These are phyloP conservation scores for Nemania sp. DNA, from an alignment of 2,329 filamentous ascomycete species.

Conservation along the genomic window DNA sequence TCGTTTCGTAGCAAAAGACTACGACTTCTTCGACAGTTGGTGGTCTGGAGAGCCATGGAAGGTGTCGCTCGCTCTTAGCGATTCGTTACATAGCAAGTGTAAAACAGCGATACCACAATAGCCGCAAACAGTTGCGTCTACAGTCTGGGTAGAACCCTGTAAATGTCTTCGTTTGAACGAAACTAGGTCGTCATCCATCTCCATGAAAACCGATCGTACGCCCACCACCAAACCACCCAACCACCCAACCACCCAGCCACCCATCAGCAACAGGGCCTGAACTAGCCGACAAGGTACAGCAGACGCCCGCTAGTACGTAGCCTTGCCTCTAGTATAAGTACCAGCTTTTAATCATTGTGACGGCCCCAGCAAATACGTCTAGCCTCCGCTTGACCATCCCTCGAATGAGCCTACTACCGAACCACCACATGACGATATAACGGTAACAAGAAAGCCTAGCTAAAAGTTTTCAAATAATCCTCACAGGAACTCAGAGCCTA, in stretches of 20 bases:
- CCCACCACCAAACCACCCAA: background rate
- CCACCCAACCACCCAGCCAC: background rate
- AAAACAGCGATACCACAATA: slow-evolving; percentile 1
- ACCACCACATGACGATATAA: background rate
- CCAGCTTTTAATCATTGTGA: background rate
- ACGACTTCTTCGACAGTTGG: background rate
- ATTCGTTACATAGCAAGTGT: slow-evolving; percentile 9
- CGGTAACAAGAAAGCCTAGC: background rate
- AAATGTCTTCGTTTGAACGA: background rate
- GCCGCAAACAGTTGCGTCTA: background rate
- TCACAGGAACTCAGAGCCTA: background rate
- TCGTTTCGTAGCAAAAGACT: background rate
- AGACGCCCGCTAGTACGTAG: no score
- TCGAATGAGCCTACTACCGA: background rate
- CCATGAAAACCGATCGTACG: background rate
- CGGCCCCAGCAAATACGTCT: background rate
- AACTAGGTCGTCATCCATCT: background rate
- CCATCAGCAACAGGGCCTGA: background rate
- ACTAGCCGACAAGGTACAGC: background rate
- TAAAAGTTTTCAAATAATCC: background rate
- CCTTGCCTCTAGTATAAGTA: no score
- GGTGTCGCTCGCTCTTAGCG: background rate
- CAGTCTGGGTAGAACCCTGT: slow-evolving; percentile 9
- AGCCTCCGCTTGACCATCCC: background rate
- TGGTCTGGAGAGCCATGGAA: background rate